Evolutionary conservation across 1,284 basidiomycete genomes (phyloP).

Genomic region (Rhizoctonia solani): DNA sequence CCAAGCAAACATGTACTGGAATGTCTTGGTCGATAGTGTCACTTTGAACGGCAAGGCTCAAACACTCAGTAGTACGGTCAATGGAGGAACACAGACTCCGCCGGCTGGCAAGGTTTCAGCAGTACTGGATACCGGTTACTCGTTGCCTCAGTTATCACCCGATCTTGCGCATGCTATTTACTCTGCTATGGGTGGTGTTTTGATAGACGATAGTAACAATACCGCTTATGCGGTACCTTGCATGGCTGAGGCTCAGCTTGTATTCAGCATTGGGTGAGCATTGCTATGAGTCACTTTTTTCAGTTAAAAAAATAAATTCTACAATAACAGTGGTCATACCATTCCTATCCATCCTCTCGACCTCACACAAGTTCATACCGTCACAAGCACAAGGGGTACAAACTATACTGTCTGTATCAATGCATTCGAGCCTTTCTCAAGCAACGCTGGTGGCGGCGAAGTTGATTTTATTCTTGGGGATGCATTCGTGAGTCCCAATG

Average conservation of each 20-base stretch:
- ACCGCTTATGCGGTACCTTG: conserved; percentile 20
- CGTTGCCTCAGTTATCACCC: conserved; percentile 15
- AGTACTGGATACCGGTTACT: conserved; percentile 26
- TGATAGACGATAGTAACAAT: conserved; percentile 16
- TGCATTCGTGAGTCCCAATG: background rate
- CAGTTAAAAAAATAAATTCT: background rate
- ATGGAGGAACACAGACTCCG: conserved; percentile 3
- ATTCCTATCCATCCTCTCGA: conserved; percentile 32
- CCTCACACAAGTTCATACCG: conserved; percentile 14
- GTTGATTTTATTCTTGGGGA: conserved; percentile 30
- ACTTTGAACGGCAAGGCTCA: conserved; percentile 26
- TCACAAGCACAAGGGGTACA: background rate
- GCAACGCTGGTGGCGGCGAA: conserved; percentile 24
- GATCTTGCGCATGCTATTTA: conserved; percentile 20
- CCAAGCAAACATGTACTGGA: conserved; percentile 20
- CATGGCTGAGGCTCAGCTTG: conserved; percentile 25
- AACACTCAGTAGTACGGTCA: background rate
- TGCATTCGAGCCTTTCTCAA: conserved; percentile 20
- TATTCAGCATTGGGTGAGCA: conserved; percentile 24
- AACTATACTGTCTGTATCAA: conserved; percentile 17
- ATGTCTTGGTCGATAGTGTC: conserved; percentile 16
- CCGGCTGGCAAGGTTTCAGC: conserved; percentile 27
- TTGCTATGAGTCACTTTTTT: background rate
- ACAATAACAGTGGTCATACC: background rate
- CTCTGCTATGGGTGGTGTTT: conserved; percentile 15